phyloP scores from a whole-genome alignment of 352 stramenopile species.

The Phytophthora chlamydospora region DNA sequence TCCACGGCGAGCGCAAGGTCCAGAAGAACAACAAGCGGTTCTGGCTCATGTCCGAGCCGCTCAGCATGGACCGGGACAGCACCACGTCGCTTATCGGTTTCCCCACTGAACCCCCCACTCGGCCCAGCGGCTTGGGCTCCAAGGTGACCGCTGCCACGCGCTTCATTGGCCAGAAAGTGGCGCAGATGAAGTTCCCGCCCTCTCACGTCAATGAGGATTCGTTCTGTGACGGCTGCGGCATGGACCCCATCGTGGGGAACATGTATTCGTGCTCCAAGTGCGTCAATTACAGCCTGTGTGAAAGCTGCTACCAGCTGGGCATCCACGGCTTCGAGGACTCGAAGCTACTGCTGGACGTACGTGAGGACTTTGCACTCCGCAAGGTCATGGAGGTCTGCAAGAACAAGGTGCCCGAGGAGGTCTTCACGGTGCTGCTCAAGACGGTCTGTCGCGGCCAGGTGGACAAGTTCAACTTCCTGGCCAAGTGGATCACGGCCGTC shows the following conservation, averaged over 20 bases:
- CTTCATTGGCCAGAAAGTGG: conserved; percentile 83
- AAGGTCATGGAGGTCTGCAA: conserved; percentile 77
- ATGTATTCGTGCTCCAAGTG: conserved; percentile 91
- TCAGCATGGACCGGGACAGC: conserved; percentile 80
- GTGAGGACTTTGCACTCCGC: conserved; percentile 83
- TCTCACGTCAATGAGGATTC: conserved; percentile 87
- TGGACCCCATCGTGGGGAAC: conserved; percentile 88
- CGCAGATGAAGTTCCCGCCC: conserved; percentile 76
- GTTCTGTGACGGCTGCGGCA: conserved; percentile 90
- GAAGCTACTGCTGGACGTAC: conserved; percentile 71
- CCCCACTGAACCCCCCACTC: conserved; percentile 46
- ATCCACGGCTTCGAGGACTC: conserved; percentile 88
- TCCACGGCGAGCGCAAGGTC: conserved; percentile 89
- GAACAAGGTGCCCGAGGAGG: conserved; percentile 81
- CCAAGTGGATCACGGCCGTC: conserved; percentile 85
- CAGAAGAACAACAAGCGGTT: conserved; percentile 83
- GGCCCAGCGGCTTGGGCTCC: conserved; percentile 46
- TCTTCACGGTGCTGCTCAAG: conserved; percentile 84
- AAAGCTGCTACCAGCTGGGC: conserved; percentile 84
- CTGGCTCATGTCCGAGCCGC: conserved; percentile 87
- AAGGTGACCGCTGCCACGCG: conserved; percentile 74
- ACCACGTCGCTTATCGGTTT: conserved; percentile 79
- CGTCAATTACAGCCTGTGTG: conserved; percentile 84
- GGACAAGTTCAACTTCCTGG: conserved; percentile 90
- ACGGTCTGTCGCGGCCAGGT: conserved; percentile 85